Evolutionary conservation across 768 basidiomycete genomes (phyloP), one percentile per base, ranked within the genome.

Genomic region (Lactarius psammicola): DNA sequence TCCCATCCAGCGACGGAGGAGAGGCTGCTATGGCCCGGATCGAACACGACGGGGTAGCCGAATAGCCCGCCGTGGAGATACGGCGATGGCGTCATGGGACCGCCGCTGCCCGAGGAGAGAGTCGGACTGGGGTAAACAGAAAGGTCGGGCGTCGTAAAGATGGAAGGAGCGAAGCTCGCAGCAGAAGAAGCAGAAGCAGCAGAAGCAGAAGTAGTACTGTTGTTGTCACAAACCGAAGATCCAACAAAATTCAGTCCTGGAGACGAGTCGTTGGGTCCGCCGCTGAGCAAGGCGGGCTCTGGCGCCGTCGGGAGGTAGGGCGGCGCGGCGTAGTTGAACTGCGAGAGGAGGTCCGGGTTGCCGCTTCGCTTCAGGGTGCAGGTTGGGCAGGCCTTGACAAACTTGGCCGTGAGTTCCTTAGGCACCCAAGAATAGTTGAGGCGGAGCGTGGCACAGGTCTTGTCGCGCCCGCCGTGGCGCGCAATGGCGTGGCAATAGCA

Each of bases 391-490:
- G 81, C 81, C 75, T 85, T 87, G 75, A 93, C 86, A 72, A 92
- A 94, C 65, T 83, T 84, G 20, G 88, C 84, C 55, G 92, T 84
- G 49, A 94, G 85, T 71, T 90, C 88, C 76, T 93, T 94, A 18
- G 92, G 92, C 31, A 94, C 84, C 87, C 88, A 93, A 10, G 89
- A 87, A 74, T 92, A 94, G 70, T 84, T 82, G 66, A 84, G 78
- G 56, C 88, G 80, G 44, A 93, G 82, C 63, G 85, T 78, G 2
- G 81, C 80, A 63, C 83, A 85, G 0, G 92, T 94, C 78, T 85
- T 89, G 76, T 94, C 92, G 26, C 91, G 84, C 31, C 91, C 92
- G 17, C 86, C 89, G 71, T 94, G 92, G 11, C 82, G 78, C 59
- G 82, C 78, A 56, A 81, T 80, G 17, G 80, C 83, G 69, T 94